Evolutionary conservation across 148 eudicot genomes (phyloP).

Genomic region (Simmondsia chinensis): DNA sequence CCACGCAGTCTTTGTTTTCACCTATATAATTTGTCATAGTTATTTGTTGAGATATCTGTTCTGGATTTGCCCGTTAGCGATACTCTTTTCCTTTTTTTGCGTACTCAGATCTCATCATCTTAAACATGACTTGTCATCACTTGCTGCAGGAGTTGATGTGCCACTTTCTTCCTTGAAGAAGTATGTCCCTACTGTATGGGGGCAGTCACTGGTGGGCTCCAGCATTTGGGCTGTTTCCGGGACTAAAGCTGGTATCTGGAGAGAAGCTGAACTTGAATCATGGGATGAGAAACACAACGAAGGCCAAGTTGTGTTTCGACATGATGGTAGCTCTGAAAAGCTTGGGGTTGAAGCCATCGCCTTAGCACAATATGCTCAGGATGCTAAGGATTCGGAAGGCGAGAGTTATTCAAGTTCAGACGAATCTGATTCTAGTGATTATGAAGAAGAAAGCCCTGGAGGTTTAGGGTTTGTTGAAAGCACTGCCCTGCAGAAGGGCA

Average conservation of each 20-base stretch:
- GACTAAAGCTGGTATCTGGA: slow-evolving; percentile 61
- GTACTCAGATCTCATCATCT: not conserved
- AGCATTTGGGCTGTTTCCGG: slow-evolving; percentile 57
- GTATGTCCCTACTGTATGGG: slow-evolving; percentile 52
- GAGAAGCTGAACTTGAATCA: slow-evolving; percentile 78
- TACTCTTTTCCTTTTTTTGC: not conserved
- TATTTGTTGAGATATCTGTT: no score
- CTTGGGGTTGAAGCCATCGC: slow-evolving; percentile 57
- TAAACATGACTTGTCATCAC: not conserved
- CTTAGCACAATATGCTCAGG: slow-evolving; percentile 52
- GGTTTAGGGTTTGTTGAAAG: slow-evolving; percentile 68
- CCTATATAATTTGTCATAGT: no score
- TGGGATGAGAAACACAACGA: slow-evolving; percentile 54
- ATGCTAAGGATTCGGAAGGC: slow-evolving; percentile 51
- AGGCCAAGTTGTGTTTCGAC: slow-evolving; percentile 51
- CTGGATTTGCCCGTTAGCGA: no score
- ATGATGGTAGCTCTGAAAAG: slow-evolving; percentile 52
- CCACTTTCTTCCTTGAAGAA: slow-evolving; percentile 59
- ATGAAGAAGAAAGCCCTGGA: slow-evolving; percentile 43
- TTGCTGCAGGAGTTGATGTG: slow-evolving; percentile 46
- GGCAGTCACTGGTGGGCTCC: slow-evolving; percentile 55
- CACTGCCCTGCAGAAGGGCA: slow-evolving; percentile 54
- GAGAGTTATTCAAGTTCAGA: slow-evolving; percentile 33
- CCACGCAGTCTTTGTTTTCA: no score
- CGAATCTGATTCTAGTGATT: slow-evolving; percentile 43